Base-by-base conservation (phyloP, 2,329 filamentous ascomycete genomes). In the Raffaelea deltoideospora region DNA sequence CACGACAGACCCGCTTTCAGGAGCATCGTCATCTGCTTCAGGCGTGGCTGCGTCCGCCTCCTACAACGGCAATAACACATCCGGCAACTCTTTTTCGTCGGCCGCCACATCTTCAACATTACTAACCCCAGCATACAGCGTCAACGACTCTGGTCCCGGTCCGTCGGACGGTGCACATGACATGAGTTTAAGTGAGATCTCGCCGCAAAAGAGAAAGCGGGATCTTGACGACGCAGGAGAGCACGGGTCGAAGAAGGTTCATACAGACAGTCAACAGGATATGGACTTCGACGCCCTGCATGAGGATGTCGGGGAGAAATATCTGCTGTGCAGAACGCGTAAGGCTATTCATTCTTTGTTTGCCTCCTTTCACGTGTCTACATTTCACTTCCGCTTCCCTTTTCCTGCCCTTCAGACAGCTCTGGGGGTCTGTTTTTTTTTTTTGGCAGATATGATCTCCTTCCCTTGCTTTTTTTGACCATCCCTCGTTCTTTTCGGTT, bases 321-420 rank as follows among this genome's bases (percentile, higher is more conserved):
- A 77, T 58, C 65, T 76, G 50, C 64, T 79, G 59, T 71, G 72
- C 64, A 70, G 66, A 64, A 72, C 63, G 62, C 65, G 72, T 77
- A 76, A 76, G 72, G 57, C 65, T 65, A n/a, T n/a, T n/a, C n/a
- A n/a, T 31, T 18, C n/a, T 20, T 13, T 23, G 14, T 10, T 20
- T 17, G 8, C 27, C 20, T 19, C 21, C 19, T 36, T 13, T 17
- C 15, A 10, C 27, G 11, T n/a, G 19, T 20, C 20, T 37, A 9
- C 31, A n/a, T 17, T 15, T n/a, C n/a, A n/a, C 8, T 20, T 14
- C 17, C 3, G 14, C 33, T 22, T 7, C 22, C 15, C 33, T 29
- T 15, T 17, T 29, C 15, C 8, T 35, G 14, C n/a, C n/a, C n/a
- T n/a, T n/a, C n/a, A n/a, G n/a, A n/a, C n/a, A n/a, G n/a, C n/a